Percentiles rank a stretch among this genome's conserved stretches.
phyloP scores from a whole-genome alignment of 2,329 filamentous ascomycete genomes.

The Paecilomyces fulvus region DNA sequence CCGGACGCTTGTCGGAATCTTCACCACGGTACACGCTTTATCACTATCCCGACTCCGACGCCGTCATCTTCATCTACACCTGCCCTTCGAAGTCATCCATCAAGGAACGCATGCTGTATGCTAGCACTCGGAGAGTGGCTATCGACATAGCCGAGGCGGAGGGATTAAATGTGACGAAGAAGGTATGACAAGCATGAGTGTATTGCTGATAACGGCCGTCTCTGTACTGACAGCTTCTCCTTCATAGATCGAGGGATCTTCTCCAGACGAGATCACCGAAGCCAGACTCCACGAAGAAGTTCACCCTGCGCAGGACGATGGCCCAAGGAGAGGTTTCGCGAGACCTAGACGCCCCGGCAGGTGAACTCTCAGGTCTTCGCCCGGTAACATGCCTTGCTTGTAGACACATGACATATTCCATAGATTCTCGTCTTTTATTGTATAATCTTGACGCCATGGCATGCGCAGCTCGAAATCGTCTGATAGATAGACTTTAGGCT shows the following conservation, averaged over 20 bases:
- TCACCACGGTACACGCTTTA: constrained; percentile 57
- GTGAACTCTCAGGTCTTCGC: constrained; percentile 16
- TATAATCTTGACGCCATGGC: background rate
- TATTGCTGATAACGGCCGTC: background rate
- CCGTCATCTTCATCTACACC: constrained; percentile 55
- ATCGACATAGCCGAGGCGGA: constrained; percentile 46
- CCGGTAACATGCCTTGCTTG: background rate
- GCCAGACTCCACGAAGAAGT: constrained; percentile 47
- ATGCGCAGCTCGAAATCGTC: background rate
- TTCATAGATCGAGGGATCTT: constrained; percentile 48
- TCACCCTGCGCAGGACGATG: constrained; percentile 39
- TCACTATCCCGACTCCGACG: constrained; percentile 39
- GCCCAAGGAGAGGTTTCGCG: constrained; percentile 47
- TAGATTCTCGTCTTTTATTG: background rate
- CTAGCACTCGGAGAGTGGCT: constrained; percentile 48
- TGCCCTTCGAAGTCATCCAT: constrained; percentile 54
- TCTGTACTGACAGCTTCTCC: constrained; percentile 10
- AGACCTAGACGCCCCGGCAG: constrained; percentile 56
- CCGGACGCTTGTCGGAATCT: constrained; percentile 39
- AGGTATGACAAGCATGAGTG: constrained; percentile 27
- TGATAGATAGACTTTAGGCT: background rate
- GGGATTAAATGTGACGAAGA: constrained; percentile 50
- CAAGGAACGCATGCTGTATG: constrained; percentile 59
- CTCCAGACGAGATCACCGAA: constrained; percentile 49
- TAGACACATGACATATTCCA: background rate